Percentiles rank a stretch among this genome's conserved stretches.
Evolutionary conservation across 73 alveolate species (phyloP).

Genomic region (Symbiodinium pilosum): DNA sequence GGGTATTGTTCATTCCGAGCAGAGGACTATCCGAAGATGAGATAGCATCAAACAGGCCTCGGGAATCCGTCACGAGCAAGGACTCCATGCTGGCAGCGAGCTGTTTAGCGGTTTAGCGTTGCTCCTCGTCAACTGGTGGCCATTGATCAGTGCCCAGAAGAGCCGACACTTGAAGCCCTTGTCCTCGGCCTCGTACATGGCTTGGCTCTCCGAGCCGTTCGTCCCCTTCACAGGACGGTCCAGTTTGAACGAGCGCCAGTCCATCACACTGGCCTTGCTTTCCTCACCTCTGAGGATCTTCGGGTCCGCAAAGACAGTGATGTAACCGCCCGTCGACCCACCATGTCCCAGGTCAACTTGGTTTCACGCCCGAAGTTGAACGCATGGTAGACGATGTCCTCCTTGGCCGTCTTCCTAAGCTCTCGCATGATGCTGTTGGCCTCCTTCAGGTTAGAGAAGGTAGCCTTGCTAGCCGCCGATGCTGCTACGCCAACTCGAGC

Average conservation of each 20-base stretch:
- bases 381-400: background rate
- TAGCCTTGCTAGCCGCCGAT: background rate
- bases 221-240: background rate
- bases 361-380: background rate
- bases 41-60: slow-evolving; percentile 15
- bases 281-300: background rate
- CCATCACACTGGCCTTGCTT: background rate
- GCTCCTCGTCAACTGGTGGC: background rate
- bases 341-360: background rate
- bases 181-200: slow-evolving; percentile 42
- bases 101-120: background rate
- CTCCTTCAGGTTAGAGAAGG: background rate
- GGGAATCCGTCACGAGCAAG: slow-evolving; percentile 4
- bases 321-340: slow-evolving; percentile 39
- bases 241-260: slow-evolving; percentile 40
- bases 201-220: slow-evolving; percentile 10
- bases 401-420: background rate
- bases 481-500: background rate
- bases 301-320: slow-evolving; percentile 17
- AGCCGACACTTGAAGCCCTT: slow-evolving; percentile 26
- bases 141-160: slow-evolving; percentile 11
- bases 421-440: background rate
- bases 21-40: background rate
- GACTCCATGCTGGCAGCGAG: background rate
- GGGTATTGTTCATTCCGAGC: background rate